Evolutionary conservation across 306 rosid species (phyloP).

Genomic region (Phaseolus lunatus): DNA sequence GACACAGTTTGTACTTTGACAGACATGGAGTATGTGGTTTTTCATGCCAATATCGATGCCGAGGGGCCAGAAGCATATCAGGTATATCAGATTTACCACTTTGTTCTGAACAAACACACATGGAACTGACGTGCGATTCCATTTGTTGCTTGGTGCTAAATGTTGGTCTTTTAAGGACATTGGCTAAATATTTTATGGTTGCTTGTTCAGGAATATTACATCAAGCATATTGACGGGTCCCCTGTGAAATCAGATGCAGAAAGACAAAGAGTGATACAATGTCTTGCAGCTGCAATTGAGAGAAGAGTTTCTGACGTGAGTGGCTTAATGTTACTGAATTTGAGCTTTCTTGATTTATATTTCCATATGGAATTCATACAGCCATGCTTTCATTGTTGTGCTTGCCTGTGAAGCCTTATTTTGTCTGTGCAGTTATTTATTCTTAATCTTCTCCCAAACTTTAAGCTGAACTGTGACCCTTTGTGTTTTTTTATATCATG

Average conservation of each 20-base stretch:
- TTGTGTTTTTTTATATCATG: constrained; percentile 28
- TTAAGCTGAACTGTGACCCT: constrained; percentile 32
- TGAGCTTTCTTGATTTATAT: constrained; percentile 28
- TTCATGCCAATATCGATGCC: constrained; percentile 85
- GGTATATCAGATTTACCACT: constrained; percentile 52
- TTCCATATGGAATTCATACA: not conserved
- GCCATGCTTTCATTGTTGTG: not conserved
- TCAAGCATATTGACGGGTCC: constrained; percentile 92
- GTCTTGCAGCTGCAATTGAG: constrained; percentile 96
- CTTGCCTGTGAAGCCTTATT: not conserved
- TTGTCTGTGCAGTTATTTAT: constrained; percentile 4
- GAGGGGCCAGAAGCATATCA: constrained; percentile 92
- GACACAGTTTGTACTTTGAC: constrained; percentile 96
- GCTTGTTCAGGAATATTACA: constrained; percentile 78
- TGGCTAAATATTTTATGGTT: constrained; percentile 46
- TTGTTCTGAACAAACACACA: constrained; percentile 17
- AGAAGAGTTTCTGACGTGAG: constrained; percentile 94
- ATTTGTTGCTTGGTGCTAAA: constrained; percentile 30
- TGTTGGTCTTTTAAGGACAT: constrained; percentile 18
- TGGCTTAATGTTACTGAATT: not conserved
- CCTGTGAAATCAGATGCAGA: constrained; percentile 98
- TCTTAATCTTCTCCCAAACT: constrained; percentile 33
- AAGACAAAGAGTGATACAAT: constrained; percentile 89
- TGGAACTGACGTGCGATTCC: constrained; percentile 3
- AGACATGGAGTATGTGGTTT: constrained; percentile 95